Base-by-base conservation (phyloP, 1,139 yeast species). In the Hyphopichia khmerensis region DNA sequence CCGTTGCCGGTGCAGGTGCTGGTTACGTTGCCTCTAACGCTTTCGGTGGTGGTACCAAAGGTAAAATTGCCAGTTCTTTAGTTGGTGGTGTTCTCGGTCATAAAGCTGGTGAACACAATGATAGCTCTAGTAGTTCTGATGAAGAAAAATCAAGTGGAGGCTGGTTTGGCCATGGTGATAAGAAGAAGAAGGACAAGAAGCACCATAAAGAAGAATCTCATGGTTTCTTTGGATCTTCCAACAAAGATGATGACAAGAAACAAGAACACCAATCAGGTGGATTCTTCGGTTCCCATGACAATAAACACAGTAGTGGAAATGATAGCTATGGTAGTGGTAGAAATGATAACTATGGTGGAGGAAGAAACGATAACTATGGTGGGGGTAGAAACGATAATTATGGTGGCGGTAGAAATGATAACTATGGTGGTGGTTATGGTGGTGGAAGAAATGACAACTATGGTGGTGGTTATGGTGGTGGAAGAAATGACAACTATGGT, bases 81-180 rank as follows among this genome's bases (percentile, higher is more conserved):
- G 75, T 73, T 18, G 87, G 87, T 57, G 84, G 81, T 33, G 52
- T 82, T 54, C 78, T 74, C 33, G 86, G 82, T 41, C 75, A 78
- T 66, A 74, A 79, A 64, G 52, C 72, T 36, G 82, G 77, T 54
- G 71, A 80, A 57, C n/a, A n/a, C n/a, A 55, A 48, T 33, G 24
- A 10, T 21, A 21, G 24, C 24, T 17, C 23, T 5, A 32, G 29
- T 7, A 32, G 34, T 17, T 32, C 34, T 10, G 34, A 32, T 10
- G 23, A 32, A 8, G 34, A 32, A n/a, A n/a, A n/a, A 32, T 39
- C 42, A 38, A 47, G 47, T 14, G 46, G 47, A 14, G 46, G 47
- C 13, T 40, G 50, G 38, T 46, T 53, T 17, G 53, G 54, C 15
- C 52, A 53, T 13, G 29, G 29, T 26, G 29, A 26, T 13, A 26